Evolutionary conservation across 805 yeast genomes (phyloP), one percentile per base, ranked within the genome.

Genomic region (Pichia scutulata): DNA sequence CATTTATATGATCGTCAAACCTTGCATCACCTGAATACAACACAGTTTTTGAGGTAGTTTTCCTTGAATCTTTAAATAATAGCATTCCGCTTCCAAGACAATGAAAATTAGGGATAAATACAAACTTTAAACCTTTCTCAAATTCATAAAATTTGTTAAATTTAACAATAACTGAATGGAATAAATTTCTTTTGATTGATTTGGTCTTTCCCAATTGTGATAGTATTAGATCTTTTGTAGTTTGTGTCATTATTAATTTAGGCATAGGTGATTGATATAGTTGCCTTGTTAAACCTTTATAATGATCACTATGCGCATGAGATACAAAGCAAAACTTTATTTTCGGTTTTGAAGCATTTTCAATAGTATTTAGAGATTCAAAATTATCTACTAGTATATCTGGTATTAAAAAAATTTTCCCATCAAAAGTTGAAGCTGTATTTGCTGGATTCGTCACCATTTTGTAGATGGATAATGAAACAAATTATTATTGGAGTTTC

Each of bases 11-110:
- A 19, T 41, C 41, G 6, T 51, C 51, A 21, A 56, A 54, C 39
- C 62, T 44, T 10, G 49, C 52, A 49, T 59, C 60, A 6, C 61
- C 62, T 1, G 60, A 52, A 26, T 54, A 59, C 16, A 58, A 43
- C 2, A 51, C 48, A 10, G 25, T 48, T 2, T 21, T 7, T 2
- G 30, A 30, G 13, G 19, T 14, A 6, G 16, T 23, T 4, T n/a
- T 39, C n/a, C 43, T 28, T n/a, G 19, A 25, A 30, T 36, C 47
- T 22, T 36, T 39, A 14, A 45, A 2, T 22, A 59, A 45, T n/a
- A 57, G 48, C 55, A 55, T 57, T 2, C 30, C 50, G 8, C 60
- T 55, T 4, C 61, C 61, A 18, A 58, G 14, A 39, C 60, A 59
- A 41, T 59, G 58, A 30, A 51, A 58, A 36, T 51, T 53, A 0